A percentile compares a stretch with the other conserved stretches of the same genome.
phyloP scores from a whole-genome alignment of 495 filamentous ascomycete genomes.

The Aspergillus sclerotiicarbonarius region DNA sequence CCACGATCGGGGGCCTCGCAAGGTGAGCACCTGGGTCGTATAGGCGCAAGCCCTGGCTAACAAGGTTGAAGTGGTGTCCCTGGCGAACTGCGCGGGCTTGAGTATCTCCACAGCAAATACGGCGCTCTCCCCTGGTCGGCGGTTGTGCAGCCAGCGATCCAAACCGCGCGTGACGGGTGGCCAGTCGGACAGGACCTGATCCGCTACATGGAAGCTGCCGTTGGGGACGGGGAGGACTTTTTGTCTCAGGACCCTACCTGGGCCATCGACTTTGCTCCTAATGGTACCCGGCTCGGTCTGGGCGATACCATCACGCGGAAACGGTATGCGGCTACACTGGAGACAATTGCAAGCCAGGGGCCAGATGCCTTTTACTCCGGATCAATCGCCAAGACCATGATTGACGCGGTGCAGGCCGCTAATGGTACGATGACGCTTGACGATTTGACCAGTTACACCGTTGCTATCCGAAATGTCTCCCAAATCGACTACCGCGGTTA shows the following conservation, averaged over 20 bases:
- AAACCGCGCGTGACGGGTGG: constrained; percentile 76
- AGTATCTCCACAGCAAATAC: constrained; percentile 71
- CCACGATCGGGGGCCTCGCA: constrained; percentile 61
- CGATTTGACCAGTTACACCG: constrained; percentile 69
- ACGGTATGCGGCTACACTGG: constrained; percentile 75
- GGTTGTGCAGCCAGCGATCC: constrained; percentile 68
- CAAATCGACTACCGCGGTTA: constrained; percentile 70
- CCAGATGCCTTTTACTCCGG: constrained; percentile 76
- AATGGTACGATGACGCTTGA: constrained; percentile 83
- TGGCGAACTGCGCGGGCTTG: constrained; percentile 76
- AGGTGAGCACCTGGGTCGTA: constrained; percentile 36
- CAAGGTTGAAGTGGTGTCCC: constrained; percentile 62
- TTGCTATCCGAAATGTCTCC: constrained; percentile 57
- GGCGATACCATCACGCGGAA: constrained; percentile 76
- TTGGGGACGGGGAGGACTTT: constrained; percentile 52
- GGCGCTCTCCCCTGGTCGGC: constrained; percentile 67
- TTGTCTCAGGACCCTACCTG: constrained; percentile 69
- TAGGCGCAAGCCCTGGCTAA: not conserved
- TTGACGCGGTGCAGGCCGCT: constrained; percentile 56
- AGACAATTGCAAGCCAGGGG: constrained; percentile 68
- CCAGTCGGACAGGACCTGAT: constrained; percentile 65
- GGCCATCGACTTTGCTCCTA: constrained; percentile 86
- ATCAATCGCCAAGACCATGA: constrained; percentile 67
- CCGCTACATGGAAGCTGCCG: constrained; percentile 58
- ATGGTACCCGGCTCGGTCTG: constrained; percentile 64